Conservation (phyloP, 768 basidiomycete genomes). For the Lentinula lateritia region DNA sequence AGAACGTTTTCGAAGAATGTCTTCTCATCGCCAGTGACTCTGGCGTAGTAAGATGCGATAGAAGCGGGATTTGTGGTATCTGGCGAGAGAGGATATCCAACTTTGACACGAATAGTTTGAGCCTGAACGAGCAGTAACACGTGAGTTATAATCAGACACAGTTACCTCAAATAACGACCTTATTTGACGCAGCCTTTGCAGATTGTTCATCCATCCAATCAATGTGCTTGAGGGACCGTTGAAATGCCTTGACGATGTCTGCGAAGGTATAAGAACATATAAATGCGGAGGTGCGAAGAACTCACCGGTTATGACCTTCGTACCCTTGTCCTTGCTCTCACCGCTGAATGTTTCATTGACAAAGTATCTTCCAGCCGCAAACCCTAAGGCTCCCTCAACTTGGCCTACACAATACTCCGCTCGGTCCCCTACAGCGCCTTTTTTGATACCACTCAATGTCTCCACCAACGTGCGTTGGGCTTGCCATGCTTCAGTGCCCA, state of each 20-base stretch:
- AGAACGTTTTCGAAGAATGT: conserved; percentile 86
- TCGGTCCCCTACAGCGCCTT: conserved; percentile 79
- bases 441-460: conserved; percentile 76
- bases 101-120: conserved; percentile 79
- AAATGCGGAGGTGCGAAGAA: conserved; percentile 2
- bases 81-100: conserved; percentile 89
- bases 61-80: conserved; percentile 68
- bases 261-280: conserved; percentile 12
- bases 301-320: conserved; percentile 74
- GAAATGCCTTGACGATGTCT: conserved; percentile 83
- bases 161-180: conserved; percentile 38
- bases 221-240: conserved; percentile 63
- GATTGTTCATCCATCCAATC: conserved; percentile 92
- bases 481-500: conserved; percentile 73
- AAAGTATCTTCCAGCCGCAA: conserved; percentile 84
- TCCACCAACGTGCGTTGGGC: conserved; percentile 68
- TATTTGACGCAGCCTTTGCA: conserved; percentile 75
- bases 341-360: conserved; percentile 79
- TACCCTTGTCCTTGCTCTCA: conserved; percentile 74
- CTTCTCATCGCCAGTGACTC: conserved; percentile 56
- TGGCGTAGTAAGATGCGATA: conserved; percentile 67
- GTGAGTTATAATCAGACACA: neutral
- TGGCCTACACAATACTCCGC: conserved; percentile 75
- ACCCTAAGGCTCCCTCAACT: conserved; percentile 77
- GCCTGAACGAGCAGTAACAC: conserved; percentile 39